phyloP scores from a whole-genome alignment of 2,329 filamentous ascomycete genomes.

The Colletotrichum camelliae region DNA sequence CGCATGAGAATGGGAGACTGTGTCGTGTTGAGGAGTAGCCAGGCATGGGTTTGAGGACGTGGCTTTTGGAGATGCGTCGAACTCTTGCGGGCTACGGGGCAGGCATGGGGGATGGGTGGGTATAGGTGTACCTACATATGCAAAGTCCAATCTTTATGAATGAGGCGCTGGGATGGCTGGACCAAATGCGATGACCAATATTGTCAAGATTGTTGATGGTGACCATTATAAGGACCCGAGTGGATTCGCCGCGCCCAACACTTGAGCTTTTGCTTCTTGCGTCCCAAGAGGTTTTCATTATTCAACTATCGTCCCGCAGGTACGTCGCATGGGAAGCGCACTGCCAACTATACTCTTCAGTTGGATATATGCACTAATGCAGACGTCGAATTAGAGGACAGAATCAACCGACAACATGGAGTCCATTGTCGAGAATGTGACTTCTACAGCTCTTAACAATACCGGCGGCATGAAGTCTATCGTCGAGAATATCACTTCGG shows the following conservation, averaged over 20 bases:
- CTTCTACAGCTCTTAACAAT: background rate
- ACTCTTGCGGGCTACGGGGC: background rate
- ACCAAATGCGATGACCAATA: background rate
- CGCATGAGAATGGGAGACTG: slow-evolving; percentile 4
- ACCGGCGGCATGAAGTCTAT: background rate
- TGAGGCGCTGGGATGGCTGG: background rate
- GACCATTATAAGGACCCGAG: background rate
- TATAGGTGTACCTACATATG: background rate
- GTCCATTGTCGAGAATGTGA: background rate
- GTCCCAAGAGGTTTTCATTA: background rate
- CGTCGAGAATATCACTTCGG: background rate
- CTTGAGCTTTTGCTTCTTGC: background rate
- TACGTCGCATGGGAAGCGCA: background rate
- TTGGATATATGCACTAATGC: background rate
- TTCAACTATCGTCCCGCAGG: background rate
- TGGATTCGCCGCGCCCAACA: background rate
- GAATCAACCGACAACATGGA: background rate
- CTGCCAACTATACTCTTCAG: background rate
- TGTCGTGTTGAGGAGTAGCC: background rate
- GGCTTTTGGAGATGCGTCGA: background rate
- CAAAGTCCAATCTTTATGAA: background rate
- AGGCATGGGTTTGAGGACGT: background rate
- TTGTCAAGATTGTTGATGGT: too few species aligned
- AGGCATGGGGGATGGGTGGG: background rate
- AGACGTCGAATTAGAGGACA: background rate